phyloP scores from a whole-genome alignment of 2,329 filamentous ascomycete species.

The Macroventuria anomochaeta region DNA sequence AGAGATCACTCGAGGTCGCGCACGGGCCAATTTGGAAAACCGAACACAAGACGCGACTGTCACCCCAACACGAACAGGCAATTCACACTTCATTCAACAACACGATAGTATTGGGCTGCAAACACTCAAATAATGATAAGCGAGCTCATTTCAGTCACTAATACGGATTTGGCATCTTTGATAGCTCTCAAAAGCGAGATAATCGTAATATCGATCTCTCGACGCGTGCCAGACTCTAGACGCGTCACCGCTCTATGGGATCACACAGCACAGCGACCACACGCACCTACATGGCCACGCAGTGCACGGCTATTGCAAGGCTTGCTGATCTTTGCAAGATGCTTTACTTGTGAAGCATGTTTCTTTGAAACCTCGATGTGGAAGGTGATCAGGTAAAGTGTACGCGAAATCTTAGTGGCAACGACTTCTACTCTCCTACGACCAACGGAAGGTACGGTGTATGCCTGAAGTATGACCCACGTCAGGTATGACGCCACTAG shows the following conservation, averaged over 20 bases:
- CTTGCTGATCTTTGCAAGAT: no score
- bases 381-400: no score
- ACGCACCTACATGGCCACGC: background rate
- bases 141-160: background rate
- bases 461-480: no score
- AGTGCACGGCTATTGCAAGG: background rate
- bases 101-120: background rate
- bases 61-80: background rate
- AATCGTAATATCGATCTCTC: no score
- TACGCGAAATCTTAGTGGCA: no score
- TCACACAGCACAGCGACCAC: background rate
- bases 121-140: background rate
- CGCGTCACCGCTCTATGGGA: constrained; percentile 1
- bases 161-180: background rate
- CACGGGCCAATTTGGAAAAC: constrained; percentile 9
- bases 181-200: background rate
- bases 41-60: constrained; percentile 1
- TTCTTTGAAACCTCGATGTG: no score
- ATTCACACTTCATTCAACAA: background rate
- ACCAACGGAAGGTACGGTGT: no score
- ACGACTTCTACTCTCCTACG: no score
- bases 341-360: no score
- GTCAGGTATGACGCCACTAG: no score
- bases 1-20: constrained; percentile 4
- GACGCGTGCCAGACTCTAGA: background rate